Conservation (phyloP, 2,329 filamentous ascomycete genomes). For the Seiridium cupressi region DNA sequence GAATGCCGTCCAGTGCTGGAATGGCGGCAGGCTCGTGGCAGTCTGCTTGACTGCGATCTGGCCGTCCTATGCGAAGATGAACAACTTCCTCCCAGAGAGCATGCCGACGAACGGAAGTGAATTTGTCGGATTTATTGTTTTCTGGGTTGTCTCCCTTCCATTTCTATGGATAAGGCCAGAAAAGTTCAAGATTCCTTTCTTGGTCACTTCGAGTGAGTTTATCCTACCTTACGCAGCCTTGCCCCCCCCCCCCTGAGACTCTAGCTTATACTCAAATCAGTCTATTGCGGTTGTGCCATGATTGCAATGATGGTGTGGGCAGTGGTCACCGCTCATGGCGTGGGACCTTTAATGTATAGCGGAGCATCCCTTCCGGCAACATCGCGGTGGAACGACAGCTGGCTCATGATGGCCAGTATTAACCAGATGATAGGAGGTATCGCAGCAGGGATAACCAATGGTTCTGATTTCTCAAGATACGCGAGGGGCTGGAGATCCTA, state of each 20-base stretch:
- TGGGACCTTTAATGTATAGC: slow-evolving; percentile 39
- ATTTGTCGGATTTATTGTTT: slow-evolving; percentile 48
- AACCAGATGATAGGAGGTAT: slow-evolving; percentile 39
- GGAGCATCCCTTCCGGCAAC: slow-evolving; percentile 32
- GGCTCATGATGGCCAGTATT: slow-evolving; percentile 43
- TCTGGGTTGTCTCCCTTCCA: slow-evolving; percentile 47
- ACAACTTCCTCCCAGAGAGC: slow-evolving; percentile 40
- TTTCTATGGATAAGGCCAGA: slow-evolving; percentile 49
- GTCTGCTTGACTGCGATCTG: slow-evolving; percentile 43
- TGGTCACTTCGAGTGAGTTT: slow-evolving; percentile 30
- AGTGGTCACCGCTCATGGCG: slow-evolving; percentile 38
- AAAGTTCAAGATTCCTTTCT: slow-evolving; percentile 46
- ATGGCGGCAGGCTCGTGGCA: slow-evolving; percentile 29
- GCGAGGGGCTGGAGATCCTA: slow-evolving; percentile 31
- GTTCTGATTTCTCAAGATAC: slow-evolving; percentile 43
- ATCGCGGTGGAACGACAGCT: slow-evolving; percentile 35
- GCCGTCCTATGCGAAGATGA: slow-evolving; percentile 41
- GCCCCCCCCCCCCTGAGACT: not conserved
- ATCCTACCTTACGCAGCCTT: no score
- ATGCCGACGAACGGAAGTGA: slow-evolving; percentile 38
- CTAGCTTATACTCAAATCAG: not conserved
- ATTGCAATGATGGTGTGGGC: slow-evolving; percentile 48
- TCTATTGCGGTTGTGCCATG: slow-evolving; percentile 44
- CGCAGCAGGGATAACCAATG: slow-evolving; percentile 31
- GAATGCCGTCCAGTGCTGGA: slow-evolving; percentile 44